Percentiles rank a stretch among this genome's conserved stretches.
phyloP scores from a whole-genome alignment of 2,329 filamentous ascomycete genomes.

The Cytospora leucostoma region DNA sequence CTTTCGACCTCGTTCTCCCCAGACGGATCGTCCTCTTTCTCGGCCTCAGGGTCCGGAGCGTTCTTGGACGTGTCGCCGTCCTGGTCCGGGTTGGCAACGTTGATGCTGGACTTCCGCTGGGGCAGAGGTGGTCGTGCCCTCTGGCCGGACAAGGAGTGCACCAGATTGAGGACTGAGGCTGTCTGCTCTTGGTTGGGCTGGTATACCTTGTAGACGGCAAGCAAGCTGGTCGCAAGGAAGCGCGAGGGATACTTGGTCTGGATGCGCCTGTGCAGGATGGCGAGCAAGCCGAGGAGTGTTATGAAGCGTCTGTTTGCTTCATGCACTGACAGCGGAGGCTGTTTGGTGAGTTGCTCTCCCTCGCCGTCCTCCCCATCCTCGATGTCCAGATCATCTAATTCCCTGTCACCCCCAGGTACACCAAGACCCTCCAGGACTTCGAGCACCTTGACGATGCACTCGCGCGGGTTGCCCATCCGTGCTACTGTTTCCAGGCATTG shows the following conservation, averaged over 20 bases:
- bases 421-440: constrained; percentile 66
- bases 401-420: constrained; percentile 42
- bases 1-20: constrained; percentile 63
- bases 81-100: constrained; percentile 56
- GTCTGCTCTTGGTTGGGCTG: constrained; percentile 67
- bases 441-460: constrained; percentile 79
- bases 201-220: constrained; percentile 69
- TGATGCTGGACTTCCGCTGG: constrained; percentile 58
- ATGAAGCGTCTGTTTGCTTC: constrained; percentile 57
- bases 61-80: constrained; percentile 56
- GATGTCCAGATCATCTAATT: constrained; percentile 29
- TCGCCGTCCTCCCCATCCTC: constrained; percentile 26
- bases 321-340: constrained; percentile 14
- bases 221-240: constrained; percentile 75
- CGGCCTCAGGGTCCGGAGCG: constrained; percentile 64
- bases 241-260: constrained; percentile 77
- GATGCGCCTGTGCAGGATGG: constrained; percentile 72
- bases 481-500: constrained; percentile 73
- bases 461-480: constrained; percentile 75
- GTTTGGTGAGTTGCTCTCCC: constrained; percentile 2
- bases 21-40: constrained; percentile 50
- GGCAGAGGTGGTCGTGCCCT: constrained; percentile 63
- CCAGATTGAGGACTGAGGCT: constrained; percentile 67
- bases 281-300: constrained; percentile 69
- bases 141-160: constrained; percentile 60